These are phyloP conservation scores for Pestalotiopsis sp. DNA, from an alignment of 2,329 filamentous ascomycete genomes.

Conservation along the genomic window DNA sequence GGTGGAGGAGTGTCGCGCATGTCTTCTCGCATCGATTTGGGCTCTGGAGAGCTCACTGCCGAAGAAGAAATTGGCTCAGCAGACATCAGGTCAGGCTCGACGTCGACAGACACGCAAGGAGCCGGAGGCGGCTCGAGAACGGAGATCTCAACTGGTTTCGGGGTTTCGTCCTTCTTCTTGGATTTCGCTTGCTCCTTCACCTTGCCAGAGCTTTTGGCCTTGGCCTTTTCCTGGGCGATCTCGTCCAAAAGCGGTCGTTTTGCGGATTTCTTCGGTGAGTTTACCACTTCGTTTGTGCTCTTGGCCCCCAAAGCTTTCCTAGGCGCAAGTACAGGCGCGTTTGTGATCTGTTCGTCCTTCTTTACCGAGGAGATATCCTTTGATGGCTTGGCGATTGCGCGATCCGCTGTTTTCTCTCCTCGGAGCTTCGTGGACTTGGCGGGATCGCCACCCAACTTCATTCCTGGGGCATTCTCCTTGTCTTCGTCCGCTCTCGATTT, in stretches of 20 bases:
- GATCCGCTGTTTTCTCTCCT: slow-evolving; percentile 34
- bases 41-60: slow-evolving; percentile 53
- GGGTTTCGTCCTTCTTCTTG: slow-evolving; percentile 24
- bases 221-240: slow-evolving; percentile 41
- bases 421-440: slow-evolving; percentile 31
- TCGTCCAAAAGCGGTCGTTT: slow-evolving; percentile 40
- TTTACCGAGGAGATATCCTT: slow-evolving; percentile 48
- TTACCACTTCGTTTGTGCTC: slow-evolving; percentile 62
- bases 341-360: slow-evolving; percentile 40
- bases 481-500: slow-evolving; percentile 62
- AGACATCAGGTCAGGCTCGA: slow-evolving; percentile 36
- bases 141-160: slow-evolving; percentile 32
- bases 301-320: slow-evolving; percentile 59
- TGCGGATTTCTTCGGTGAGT: slow-evolving; percentile 58
- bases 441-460: slow-evolving; percentile 25
- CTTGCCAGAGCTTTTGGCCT: slow-evolving; percentile 27
- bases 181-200: slow-evolving; percentile 20
- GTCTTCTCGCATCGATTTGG: slow-evolving; percentile 35
- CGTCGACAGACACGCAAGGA: slow-evolving; percentile 25
- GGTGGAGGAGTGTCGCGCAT: slow-evolving; percentile 63
- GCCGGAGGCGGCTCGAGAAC: slow-evolving; percentile 21
- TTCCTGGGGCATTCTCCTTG: slow-evolving; percentile 40
- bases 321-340: slow-evolving; percentile 27
- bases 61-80: slow-evolving; percentile 44
- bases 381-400: slow-evolving; percentile 39